Conservation (phyloP, 192 early-diverging fungal genomes). For the Entomortierella parvispora region DNA sequence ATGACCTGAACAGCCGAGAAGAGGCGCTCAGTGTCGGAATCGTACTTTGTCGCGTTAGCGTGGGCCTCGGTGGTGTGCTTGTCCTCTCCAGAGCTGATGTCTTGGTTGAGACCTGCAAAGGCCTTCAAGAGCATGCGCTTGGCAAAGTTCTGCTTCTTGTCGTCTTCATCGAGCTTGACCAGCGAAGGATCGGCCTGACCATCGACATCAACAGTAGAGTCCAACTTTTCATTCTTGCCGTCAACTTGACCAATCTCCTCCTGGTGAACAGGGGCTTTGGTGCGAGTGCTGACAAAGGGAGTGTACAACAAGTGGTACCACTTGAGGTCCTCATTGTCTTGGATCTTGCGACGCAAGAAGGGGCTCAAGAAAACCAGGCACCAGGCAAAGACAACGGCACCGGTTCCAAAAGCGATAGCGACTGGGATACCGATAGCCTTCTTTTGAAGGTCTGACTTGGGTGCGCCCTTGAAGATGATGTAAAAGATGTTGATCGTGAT, state of each 20-base stretch:
- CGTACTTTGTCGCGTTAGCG: constrained; percentile 72
- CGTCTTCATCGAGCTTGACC: not conserved
- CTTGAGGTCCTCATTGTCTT: constrained; percentile 69
- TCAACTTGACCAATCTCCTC: constrained; percentile 1
- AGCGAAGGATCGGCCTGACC: constrained; percentile 15
- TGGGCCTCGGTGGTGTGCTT: constrained; percentile 61
- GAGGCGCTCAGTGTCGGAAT: constrained; percentile 81
- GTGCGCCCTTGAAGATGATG: constrained; percentile 78
- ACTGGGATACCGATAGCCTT: constrained; percentile 59
- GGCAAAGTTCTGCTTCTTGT: not conserved
- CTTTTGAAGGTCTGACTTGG: constrained; percentile 44
- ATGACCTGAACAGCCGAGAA: constrained; percentile 86
- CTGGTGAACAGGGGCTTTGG: not conserved
- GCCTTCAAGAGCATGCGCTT: not conserved
- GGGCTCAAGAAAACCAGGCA: constrained; percentile 71
- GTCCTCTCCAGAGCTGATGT: constrained; percentile 27
- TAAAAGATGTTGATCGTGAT: constrained; percentile 72
- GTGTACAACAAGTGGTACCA: constrained; percentile 79
- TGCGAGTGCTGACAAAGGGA: constrained; percentile 56
- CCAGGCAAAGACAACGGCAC: constrained; percentile 60
- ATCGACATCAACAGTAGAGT: not conserved
- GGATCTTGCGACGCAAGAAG: constrained; percentile 70
- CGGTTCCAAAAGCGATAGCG: constrained; percentile 71
- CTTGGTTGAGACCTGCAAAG: constrained; percentile 10
- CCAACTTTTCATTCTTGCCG: not conserved